phyloP scores from a whole-genome alignment of 2,329 filamentous ascomycete genomes.

The Xylaria sp. region DNA sequence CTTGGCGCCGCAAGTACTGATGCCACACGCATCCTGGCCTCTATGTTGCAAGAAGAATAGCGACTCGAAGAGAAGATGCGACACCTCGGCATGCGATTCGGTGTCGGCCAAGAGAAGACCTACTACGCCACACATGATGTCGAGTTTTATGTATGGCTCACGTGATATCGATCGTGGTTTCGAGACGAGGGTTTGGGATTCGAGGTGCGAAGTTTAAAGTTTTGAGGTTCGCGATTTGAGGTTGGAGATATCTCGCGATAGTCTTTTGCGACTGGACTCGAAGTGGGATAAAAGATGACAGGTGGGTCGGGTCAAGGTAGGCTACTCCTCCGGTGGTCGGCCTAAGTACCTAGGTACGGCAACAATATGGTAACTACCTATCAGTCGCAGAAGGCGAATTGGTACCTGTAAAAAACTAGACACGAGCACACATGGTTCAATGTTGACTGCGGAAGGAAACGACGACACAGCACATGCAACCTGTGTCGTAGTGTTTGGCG shows the following conservation, averaged over 20 bases:
- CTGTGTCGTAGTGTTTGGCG: conserved; percentile 14
- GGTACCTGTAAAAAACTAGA: not conserved
- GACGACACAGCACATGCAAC: not conserved
- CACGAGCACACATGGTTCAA: not conserved
- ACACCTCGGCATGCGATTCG: conserved; percentile 36
- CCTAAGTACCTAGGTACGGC: not conserved
- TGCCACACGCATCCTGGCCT: conserved; percentile 65
- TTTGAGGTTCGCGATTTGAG: not conserved
- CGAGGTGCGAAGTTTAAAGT: not conserved
- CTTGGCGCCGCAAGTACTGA: conserved; percentile 74
- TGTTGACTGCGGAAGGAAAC: not conserved
- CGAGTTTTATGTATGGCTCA: not conserved
- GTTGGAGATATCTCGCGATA: conserved; percentile 15
- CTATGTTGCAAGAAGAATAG: conserved; percentile 30
- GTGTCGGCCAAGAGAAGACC: conserved; percentile 39
- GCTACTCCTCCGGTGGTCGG: conserved; percentile 28
- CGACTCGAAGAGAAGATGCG: conserved; percentile 39
- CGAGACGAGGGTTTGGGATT: not conserved
- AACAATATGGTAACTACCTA: not conserved
- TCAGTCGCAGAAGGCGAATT: not conserved
- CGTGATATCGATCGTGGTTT: conserved; percentile 5
- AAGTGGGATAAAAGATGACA: not conserved
- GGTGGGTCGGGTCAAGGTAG: conserved; percentile 12
- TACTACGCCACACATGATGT: conserved; percentile 39
- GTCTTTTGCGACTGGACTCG: not conserved